These are phyloP conservation scores for Fusarium sp. DNA, from an alignment of 2,329 filamentous ascomycete genomes.

Conservation along the genomic window DNA sequence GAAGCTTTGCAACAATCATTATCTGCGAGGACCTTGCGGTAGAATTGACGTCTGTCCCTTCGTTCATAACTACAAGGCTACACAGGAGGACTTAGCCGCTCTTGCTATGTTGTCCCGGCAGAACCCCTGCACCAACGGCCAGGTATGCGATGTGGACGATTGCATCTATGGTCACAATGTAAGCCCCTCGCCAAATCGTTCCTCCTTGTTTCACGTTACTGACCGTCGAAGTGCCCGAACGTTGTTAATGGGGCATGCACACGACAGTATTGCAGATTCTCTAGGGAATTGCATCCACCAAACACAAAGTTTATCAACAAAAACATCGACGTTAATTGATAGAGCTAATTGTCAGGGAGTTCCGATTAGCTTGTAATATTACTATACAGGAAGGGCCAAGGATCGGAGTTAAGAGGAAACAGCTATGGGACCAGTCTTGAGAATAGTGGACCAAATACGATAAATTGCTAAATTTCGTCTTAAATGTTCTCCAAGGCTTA, in stretches of 20 bases:
- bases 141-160: slow-evolving; percentile 66
- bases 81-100: slow-evolving; percentile 65
- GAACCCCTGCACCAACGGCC: slow-evolving; percentile 67
- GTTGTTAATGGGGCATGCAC: slow-evolving; percentile 62
- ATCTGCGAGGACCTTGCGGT: slow-evolving; percentile 66
- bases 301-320: slow-evolving; percentile 62
- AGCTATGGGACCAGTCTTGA: not conserved
- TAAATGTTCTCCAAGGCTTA: not conserved
- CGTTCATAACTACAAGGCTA: slow-evolving; percentile 65
- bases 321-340: slow-evolving; percentile 50
- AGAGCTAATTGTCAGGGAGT: not conserved
- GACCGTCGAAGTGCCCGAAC: slow-evolving; percentile 60
- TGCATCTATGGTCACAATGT: slow-evolving; percentile 74
- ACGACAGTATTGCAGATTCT: slow-evolving; percentile 68
- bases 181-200: slow-evolving; percentile 45
- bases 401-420: not conserved
- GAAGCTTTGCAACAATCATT: slow-evolving; percentile 72
- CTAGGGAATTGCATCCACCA: slow-evolving; percentile 64
- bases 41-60: slow-evolving; percentile 67
- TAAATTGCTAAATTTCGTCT: not conserved
- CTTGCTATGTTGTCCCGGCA: slow-evolving; percentile 66
- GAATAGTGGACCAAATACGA: not conserved
- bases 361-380: not conserved
- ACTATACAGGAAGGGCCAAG: not conserved
- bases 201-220: slow-evolving; percentile 4